phyloP scores from a whole-genome alignment of 129 eudicot genomes.

The Artemisia argyi region DNA sequence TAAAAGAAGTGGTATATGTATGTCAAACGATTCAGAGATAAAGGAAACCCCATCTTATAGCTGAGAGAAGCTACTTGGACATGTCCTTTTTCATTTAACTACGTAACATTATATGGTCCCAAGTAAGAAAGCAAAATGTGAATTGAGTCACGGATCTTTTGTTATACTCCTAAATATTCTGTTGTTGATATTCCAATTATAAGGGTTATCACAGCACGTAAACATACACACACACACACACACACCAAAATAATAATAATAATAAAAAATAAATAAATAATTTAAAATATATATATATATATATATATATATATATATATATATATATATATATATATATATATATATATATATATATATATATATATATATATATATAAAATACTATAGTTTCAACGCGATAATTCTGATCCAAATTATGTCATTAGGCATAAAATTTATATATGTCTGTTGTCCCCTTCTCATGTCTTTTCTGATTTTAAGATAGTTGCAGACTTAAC shows the following conservation, averaged over 20 bases:
- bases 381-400: background rate
- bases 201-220: background rate
- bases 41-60: conserved; percentile 3
- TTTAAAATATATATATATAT: too few species aligned
- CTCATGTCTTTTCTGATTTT: background rate
- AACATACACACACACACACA: too few species aligned
- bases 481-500: background rate
- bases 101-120: background rate
- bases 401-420: background rate
- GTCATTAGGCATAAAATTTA: background rate
- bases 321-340: too few species aligned
- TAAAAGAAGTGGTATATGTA: background rate
- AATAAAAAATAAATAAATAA: too few species aligned
- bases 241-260: too few species aligned
- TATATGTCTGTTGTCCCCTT: background rate
- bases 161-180: background rate
- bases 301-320: too few species aligned
- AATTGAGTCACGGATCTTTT: background rate
- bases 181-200: background rate
- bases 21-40: background rate
- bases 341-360: too few species aligned
- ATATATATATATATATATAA: too few species aligned
- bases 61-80: background rate
- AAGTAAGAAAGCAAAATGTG: background rate
- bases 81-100: background rate